phyloP scores from a whole-genome alignment of 768 basidiomycete genomes.

The Suillus ampliporus region DNA sequence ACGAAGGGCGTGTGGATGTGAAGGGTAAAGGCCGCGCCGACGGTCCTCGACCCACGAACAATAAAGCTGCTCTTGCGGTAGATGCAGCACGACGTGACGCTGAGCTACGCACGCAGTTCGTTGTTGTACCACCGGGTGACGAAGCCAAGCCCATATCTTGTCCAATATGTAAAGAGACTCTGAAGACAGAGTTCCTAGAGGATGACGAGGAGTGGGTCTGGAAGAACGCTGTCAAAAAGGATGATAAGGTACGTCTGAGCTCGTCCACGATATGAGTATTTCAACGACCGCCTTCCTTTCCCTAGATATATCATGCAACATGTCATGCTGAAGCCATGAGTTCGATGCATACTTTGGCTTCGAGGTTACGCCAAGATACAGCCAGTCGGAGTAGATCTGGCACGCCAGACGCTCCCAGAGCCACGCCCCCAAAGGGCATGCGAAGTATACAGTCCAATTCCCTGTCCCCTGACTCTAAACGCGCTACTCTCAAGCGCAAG shows the following conservation, averaged over 20 bases:
- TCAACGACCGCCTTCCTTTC: conserved; percentile 12
- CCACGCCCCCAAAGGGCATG: conserved; percentile 43
- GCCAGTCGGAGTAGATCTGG: conserved; percentile 70
- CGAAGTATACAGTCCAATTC: conserved; percentile 45
- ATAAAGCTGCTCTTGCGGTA: conserved; percentile 63
- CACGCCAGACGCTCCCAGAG: conserved; percentile 65
- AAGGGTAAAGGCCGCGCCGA: conserved; percentile 75
- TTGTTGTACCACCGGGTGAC: conserved; percentile 89
- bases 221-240: conserved; percentile 86
- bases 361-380: conserved; percentile 67
- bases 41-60: conserved; percentile 53
- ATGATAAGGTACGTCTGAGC: conserved; percentile 71
- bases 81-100: conserved; percentile 76
- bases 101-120: conserved; percentile 76
- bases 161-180: conserved; percentile 94
- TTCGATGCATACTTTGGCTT: conserved; percentile 68
- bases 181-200: conserved; percentile 91
- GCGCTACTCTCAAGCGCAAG: conserved; percentile 77
- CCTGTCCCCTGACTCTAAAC: conserved; percentile 57
- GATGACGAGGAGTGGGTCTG: conserved; percentile 99
- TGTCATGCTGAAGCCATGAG: conserved; percentile 84
- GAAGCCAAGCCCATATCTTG: conserved; percentile 85
- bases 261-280: background rate
- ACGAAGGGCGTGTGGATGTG: conserved; percentile 60
- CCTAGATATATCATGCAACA: conserved; percentile 91